phyloP scores from a whole-genome alignment of 495 filamentous ascomycete species.

The Talaromyces ruber region DNA sequence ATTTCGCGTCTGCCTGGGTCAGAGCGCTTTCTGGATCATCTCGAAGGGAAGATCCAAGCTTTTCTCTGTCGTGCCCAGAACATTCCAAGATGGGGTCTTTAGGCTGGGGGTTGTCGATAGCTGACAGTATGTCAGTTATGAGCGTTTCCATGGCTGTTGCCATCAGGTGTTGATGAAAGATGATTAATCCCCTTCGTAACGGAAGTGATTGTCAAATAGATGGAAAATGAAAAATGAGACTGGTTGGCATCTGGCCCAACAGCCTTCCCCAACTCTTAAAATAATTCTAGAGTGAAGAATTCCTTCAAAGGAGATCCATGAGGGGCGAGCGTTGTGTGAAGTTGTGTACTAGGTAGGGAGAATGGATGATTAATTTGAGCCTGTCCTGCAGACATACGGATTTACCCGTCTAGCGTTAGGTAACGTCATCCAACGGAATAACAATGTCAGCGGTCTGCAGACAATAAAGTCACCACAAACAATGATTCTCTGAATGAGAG shows the following conservation, averaged over 20 bases:
- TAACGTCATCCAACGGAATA: background rate
- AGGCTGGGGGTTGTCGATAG: conserved; percentile 19
- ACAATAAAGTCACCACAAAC: background rate
- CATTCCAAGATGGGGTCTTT: conserved; percentile 39
- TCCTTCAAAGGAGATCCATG: background rate
- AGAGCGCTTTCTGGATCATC: conserved; percentile 28
- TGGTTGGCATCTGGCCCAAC: background rate
- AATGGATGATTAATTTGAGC: background rate
- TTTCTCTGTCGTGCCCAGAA: conserved; percentile 15
- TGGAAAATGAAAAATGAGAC: background rate
- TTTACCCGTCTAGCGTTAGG: background rate
- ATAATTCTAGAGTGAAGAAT: background rate
- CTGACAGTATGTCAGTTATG: background rate
- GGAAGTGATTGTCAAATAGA: background rate
- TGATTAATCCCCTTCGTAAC: background rate
- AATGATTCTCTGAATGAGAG: background rate
- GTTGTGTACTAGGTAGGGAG: background rate
- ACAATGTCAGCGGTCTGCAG: background rate
- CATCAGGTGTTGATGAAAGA: background rate
- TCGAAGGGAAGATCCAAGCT: conserved; percentile 22
- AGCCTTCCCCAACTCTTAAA: background rate
- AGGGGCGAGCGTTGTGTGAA: background rate
- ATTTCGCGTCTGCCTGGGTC: conserved; percentile 44
- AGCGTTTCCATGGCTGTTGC: background rate
- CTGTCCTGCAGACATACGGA: background rate